These are phyloP conservation scores for Fusarium euwallaceae DNA, from an alignment of 2,329 filamentous ascomycete species.

Conservation along the genomic window DNA sequence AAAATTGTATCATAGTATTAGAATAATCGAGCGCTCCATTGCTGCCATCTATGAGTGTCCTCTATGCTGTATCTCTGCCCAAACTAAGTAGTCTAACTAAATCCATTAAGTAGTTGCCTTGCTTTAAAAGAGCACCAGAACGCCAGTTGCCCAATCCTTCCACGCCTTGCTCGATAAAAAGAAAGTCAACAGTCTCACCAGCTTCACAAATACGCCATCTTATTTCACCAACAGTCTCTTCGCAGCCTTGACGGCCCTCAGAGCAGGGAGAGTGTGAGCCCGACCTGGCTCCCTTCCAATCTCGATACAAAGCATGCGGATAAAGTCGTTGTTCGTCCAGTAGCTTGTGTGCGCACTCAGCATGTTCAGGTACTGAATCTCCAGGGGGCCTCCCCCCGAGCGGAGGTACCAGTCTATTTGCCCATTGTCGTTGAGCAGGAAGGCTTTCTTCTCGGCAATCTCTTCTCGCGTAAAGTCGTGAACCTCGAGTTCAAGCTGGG, in stretches of 20 bases:
- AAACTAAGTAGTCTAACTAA: constrained; percentile 12
- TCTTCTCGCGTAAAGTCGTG: constrained; percentile 96
- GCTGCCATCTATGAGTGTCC: neutral
- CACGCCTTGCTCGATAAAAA: constrained; percentile 10
- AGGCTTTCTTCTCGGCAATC: constrained; percentile 89
- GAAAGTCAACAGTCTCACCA: constrained; percentile 6
- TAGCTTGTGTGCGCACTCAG: constrained; percentile 94
- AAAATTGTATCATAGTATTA: constrained; percentile 26
- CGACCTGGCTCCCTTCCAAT: constrained; percentile 81
- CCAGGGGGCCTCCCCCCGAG: constrained; percentile 86
- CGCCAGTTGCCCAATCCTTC: constrained; percentile 3
- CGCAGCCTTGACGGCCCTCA: constrained; percentile 69
- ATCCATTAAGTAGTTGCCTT: neutral
- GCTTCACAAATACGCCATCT: neutral
- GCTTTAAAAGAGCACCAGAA: neutral
- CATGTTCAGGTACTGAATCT: constrained; percentile 98
- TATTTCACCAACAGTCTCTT: constrained; percentile 53
- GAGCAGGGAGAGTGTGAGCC: constrained; percentile 66
- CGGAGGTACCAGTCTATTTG: constrained; percentile 93
- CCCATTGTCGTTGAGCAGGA: constrained; percentile 92
- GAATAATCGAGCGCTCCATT: constrained; percentile 12
- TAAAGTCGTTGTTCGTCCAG: constrained; percentile 89
- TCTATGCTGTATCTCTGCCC: constrained; percentile 6
- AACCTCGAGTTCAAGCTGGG: constrained; percentile 89
- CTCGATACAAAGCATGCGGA: constrained; percentile 91